Evolutionary conservation across 148 eudicot genomes (phyloP), one percentile per base, ranked within the genome.

Genomic region (Camellia japonica): DNA sequence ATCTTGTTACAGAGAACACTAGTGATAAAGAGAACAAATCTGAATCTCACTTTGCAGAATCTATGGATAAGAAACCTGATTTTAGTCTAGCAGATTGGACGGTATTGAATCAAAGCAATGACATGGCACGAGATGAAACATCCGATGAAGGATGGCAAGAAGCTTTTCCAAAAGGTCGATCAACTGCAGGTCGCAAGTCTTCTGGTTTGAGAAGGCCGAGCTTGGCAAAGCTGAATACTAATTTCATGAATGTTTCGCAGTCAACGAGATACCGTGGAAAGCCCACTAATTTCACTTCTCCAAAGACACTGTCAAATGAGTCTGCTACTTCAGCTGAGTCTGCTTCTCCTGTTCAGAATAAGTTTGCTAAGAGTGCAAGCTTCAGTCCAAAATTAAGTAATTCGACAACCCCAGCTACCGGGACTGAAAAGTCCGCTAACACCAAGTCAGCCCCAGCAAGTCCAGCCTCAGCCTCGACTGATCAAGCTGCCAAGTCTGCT

Each of bases 61-160:
- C 91, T 38, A 68, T 71, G 66, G 83, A 74, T 38, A 85, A 84
- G 81, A 90, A 83, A 75, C 68, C 81, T 10, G 90, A 85, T 58
- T 58, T 56, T 19, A 23, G 54, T 81, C 77, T 64, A 15, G 59
- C 23, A 41, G 90, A 86, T 44, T 84, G 67, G 76, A 64, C 73
- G 14, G 79, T 64, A 42, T 74, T 49, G 64, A 74, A 83, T 65
- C 87, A 84, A 83, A 78, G 81, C 59, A 83, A 76, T 80, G 92
- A 84, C 62, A 66, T 79, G 55, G 81, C 77, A 51, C 80, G 69
- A 75, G 94, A 89, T 74, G 93, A 90, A 61, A 79, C 75, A 69
- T 90, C 94, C 16, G 96, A 89, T 47, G 98, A 95, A 90, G 98
- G 98, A 76, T 95, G 98, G 98, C 97, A 92, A 88, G 98, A 95